Evolutionary conservation across 768 basidiomycete genomes (phyloP).

Genomic region (Trametes cingulata): DNA sequence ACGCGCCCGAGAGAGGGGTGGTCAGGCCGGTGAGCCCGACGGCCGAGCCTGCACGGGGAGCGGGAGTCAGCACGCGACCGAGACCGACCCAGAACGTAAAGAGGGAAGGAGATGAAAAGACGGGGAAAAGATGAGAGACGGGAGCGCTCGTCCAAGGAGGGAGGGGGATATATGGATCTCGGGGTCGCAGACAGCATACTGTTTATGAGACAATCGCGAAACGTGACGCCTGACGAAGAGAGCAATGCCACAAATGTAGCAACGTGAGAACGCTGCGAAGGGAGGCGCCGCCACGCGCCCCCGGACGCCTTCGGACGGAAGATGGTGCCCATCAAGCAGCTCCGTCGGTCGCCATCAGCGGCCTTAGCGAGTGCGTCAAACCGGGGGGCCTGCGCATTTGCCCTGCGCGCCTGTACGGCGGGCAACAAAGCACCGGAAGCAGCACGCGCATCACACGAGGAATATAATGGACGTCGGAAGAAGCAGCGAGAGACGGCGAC

Average conservation of each 20-base stretch:
- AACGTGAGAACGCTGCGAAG: conserved; percentile 9
- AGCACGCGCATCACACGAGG: conserved; percentile 14
- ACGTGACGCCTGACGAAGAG: neutral
- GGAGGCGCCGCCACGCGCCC: neutral
- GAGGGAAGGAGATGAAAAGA: neutral
- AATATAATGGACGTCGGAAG: conserved; percentile 1
- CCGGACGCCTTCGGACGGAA: conserved; percentile 1
- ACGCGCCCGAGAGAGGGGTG: conserved; percentile 57
- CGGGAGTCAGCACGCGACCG: conserved; percentile 4
- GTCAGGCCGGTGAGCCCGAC: conserved; percentile 61
- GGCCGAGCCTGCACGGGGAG: conserved; percentile 51
- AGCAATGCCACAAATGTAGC: conserved; percentile 5
- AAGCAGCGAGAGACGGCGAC: neutral
- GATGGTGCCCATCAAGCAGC: conserved; percentile 9
- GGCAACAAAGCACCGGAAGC: neutral
- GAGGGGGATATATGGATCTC: conserved; percentile 9
- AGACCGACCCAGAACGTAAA: neutral
- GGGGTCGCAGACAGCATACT: neutral
- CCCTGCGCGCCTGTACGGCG: neutral
- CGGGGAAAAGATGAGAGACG: neutral
- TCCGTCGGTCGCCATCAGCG: conserved; percentile 16
- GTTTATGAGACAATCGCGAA: conserved; percentile 5
- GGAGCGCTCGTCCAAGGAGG: neutral
- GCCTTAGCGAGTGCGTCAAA: conserved; percentile 11
- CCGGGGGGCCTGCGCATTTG: conserved; percentile 7